Evolutionary conservation across 148 eudicot species (phyloP), one percentile per base, ranked within the genome.

Genomic region (Camellia sinensis): DNA sequence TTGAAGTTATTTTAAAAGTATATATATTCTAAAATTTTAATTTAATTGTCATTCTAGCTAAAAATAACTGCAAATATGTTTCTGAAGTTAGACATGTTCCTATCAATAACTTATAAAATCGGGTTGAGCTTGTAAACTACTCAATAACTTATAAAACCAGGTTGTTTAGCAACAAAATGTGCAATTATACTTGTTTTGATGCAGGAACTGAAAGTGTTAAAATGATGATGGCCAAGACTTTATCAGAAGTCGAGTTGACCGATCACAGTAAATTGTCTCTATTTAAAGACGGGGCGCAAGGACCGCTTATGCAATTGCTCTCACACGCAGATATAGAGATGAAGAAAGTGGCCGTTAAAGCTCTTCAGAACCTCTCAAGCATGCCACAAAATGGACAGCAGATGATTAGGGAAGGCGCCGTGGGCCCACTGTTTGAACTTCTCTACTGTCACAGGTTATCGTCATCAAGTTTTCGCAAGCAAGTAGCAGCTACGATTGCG

Each of bases 361-460:
- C 86, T 53, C 80, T 83, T 29, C 79, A 69, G 56, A 79, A 79
- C 63, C 85, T 83, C 52, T 83, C 82, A 48, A 71, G 48, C 77
- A 74, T 79, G 17, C 75, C 85, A 69, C 65, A 75, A 71, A 83
- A 83, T 53, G 83, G 86, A 40, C 59, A 48, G 54, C 76, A 68
- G 71, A 75, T 83, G 77, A 80, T 83, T 15, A 83, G 73, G 71
- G 77, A 80, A 80, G 82, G 80, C 45, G 86, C 80, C 11, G 8
- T 43, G 6, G 46, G 68, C 43, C 76, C 64, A 4, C 78, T 83
- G 48, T 76, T 83, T 69, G 83, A 72, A 53, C 78, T 83, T 68
- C 82, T 83, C 64, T 83, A 61, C 61, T 48, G 83, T 70, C 80
- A 83, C 76, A 79, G 66, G 71, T 71, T 71, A 40, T 76, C 82